Base-by-base conservation (phyloP, 331 rosid genomes). In the Malus hybrid region DNA sequence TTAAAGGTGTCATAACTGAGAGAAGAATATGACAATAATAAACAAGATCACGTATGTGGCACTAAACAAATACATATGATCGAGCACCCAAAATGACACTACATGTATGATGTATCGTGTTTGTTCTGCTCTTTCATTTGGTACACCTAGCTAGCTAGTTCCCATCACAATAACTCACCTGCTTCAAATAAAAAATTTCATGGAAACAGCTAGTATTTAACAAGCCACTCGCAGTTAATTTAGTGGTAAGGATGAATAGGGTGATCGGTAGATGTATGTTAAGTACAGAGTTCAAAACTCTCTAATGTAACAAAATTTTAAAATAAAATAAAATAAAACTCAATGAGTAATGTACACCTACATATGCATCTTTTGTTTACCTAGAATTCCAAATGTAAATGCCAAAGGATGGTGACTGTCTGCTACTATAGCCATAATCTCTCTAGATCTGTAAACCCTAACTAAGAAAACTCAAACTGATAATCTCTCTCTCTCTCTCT, bases 341-440 rank as follows among this genome's bases (percentile, higher is more conserved):
- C 46, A 39, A 39, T 10, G 46, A 39, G 13, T 39, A 39, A 39
- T 39, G 46, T 36, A 34, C 42, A 6, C 24, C 24, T 9, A 39
- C 46, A 0, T 39, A 39, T 39, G 0, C 46, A 39, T 36, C 6
- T 39, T 34, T 9, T 8, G 22, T 6, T 78, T 85, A 93, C 98
- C 98, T 4, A 93, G 81, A 78, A 93, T 81, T 76, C 98, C 98
- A 71, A 93, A 93, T 72, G 93, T 75, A 75, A 93, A 83, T 74
- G 90, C 79, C 84, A 87, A 81, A 28, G 84, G 81, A 75, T 27
- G 87, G 61, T 83, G 83, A 56, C 70, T 48, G 55, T 48, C 67
- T 36, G 68, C 76, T 67, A 83, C 11, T 15, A 80, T 20, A 5
- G 90, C 83, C 93, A 93, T 85, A 28, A 4, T 14, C 8, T 52